Evolutionary conservation across 2,329 filamentous ascomycete genomes (phyloP).

Genomic region (Fusarium verticillioides): DNA sequence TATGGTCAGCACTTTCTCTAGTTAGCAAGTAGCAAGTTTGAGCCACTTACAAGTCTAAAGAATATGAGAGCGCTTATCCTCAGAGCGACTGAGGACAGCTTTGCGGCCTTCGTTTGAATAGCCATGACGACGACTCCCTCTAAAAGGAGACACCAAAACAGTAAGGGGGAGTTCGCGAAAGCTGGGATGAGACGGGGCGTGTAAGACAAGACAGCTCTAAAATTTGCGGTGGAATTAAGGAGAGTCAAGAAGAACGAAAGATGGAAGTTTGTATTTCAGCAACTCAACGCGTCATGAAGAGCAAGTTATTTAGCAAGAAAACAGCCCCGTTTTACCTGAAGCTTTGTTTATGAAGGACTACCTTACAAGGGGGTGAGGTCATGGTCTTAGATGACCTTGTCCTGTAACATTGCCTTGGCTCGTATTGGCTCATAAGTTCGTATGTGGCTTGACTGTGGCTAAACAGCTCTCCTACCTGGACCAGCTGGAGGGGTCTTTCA

Average conservation of each 20-base stretch:
- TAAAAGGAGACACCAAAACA: slow-evolving; percentile 17
- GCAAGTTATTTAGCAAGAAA: slow-evolving; percentile 17
- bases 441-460: slow-evolving; percentile 41
- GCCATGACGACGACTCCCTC: slow-evolving; percentile 42
- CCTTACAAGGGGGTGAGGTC: slow-evolving; percentile 37
- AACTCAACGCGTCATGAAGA: slow-evolving; percentile 24
- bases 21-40: background rate
- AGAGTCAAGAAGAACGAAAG: slow-evolving; percentile 35
- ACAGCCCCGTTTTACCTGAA: slow-evolving; percentile 24
- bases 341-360: slow-evolving; percentile 26
- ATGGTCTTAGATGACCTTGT: slow-evolving; percentile 23
- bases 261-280: slow-evolving; percentile 16
- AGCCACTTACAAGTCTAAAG: slow-evolving; percentile 50
- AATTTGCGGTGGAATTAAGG: slow-evolving; percentile 25
- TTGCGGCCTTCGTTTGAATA: slow-evolving; percentile 47
- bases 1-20: slow-evolving; percentile 20
- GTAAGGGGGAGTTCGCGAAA: slow-evolving; percentile 12
- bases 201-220: slow-evolving; percentile 3
- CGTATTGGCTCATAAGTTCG: slow-evolving; percentile 24
- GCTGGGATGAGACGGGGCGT: slow-evolving; percentile 7
- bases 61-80: slow-evolving; percentile 52
- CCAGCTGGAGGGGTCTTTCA: slow-evolving; percentile 19
- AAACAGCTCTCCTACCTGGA: background rate
- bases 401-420: slow-evolving; percentile 24
- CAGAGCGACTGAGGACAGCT: slow-evolving; percentile 52